Percentiles rank a stretch among this genome's conserved stretches.
Conservation (phyloP, 768 basidiomycete genomes). For the Pleurotus citrinopileatus region DNA sequence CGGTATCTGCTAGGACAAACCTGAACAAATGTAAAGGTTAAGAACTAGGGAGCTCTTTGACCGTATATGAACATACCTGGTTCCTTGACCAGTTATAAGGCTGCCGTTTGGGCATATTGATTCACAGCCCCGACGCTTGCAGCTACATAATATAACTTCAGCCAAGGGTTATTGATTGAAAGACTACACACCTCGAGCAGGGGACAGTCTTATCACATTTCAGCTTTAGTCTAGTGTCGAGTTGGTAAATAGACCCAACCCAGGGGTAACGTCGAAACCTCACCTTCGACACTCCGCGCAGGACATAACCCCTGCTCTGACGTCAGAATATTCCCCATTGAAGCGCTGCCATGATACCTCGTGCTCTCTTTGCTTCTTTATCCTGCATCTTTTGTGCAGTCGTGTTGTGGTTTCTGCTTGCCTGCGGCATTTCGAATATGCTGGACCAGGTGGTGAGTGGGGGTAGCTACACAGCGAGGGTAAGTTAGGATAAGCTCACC, state of each 20-base stretch:
- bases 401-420: constrained; percentile 41
- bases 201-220: constrained; percentile 75
- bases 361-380: constrained; percentile 63
- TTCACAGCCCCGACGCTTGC: constrained; percentile 72
- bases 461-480: not conserved
- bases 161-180: constrained; percentile 3
- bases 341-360: constrained; percentile 32
- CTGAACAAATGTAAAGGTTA: constrained; percentile 48
- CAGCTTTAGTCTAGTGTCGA: constrained; percentile 49
- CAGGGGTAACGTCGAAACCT: constrained; percentile 11
- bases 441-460: not conserved
- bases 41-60: not conserved
- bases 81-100: constrained; percentile 75
- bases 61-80: constrained; percentile 45
- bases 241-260: not conserved
- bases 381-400: constrained; percentile 48
- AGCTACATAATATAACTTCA: constrained; percentile 27
- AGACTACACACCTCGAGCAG: constrained; percentile 41
- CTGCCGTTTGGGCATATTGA: constrained; percentile 80
- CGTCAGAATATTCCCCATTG: not conserved
- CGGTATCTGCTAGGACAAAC: constrained; percentile 72
- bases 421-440: constrained; percentile 42
- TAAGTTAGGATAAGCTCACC: not conserved
- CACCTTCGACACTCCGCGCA: constrained; percentile 68
- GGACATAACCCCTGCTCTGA: constrained; percentile 40